Base-by-base conservation (phyloP, 2,329 filamentous ascomycete species). In the Lomentospora prolificans region DNA sequence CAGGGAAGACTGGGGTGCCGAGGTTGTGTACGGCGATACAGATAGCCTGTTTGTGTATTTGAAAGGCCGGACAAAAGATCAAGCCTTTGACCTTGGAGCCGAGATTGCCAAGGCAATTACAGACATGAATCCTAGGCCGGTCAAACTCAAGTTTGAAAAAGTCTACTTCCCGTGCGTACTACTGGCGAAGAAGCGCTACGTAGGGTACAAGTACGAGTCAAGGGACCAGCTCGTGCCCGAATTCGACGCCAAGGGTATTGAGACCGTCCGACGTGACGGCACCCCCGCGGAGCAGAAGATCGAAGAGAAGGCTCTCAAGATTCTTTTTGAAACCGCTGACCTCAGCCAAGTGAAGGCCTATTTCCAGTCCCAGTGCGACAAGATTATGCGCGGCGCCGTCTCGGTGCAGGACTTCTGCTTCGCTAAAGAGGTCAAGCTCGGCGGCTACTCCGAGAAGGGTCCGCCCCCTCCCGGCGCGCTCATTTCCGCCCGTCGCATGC, bases 121-220 rank as follows among this genome's bases (percentile, higher is more conserved):
- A 0, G 81, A 89, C 55, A 86, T 88, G 74, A 99, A 96, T 64
- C 95, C 94, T 2, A 82, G 86, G 1, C 94, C 94, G 0, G 77
- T 99, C 61, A 97, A 96, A 70, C 85, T 99, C 60, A 97, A 97
- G 67, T 96, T 99, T 62, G 94, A 99, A 67, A 99, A 99, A 64
- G 92, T 99, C 1, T 99, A 99, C 69, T 88, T 95, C 60, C 94
- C 95, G 0, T 97, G 92, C 66, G 84, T 97, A 0, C 78, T 99
- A 3, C 79, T 99, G 0, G 90, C 95, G 17, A 99, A 99, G 74
- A 99, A 99, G 67, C 87, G 94, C 56, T 99, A 99, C 63, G 95
- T 97, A 3, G 95, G 95, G 4, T 96, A 96, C 76, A 96, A 96
- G 67, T 99, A 95, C 71, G 94, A 99, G 66, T 81, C 77, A 61